These are phyloP conservation scores for Geosmithia putterillii DNA, from an alignment of 2,329 filamentous ascomycete genomes.

Conservation along the genomic window DNA sequence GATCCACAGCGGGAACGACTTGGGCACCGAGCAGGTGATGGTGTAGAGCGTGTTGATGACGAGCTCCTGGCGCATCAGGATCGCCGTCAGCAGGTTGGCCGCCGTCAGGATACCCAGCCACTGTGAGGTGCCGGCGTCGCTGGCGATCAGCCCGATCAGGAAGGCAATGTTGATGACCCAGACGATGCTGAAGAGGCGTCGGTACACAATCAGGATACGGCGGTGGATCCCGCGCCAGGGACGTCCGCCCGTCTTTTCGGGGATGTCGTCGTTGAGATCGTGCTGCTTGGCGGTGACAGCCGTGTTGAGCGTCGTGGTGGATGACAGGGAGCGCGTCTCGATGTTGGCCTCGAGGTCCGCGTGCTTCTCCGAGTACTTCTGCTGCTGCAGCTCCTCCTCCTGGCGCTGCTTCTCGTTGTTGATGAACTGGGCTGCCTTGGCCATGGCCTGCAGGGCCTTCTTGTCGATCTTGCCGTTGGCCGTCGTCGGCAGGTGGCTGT, in stretches of 20 bases:
- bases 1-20: conserved; percentile 32
- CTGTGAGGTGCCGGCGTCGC: conserved; percentile 15
- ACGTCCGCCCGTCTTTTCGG: conserved; percentile 25
- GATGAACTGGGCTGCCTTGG: conserved; percentile 1
- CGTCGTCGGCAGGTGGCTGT: conserved; percentile 34
- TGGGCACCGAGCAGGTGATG: conserved; percentile 30
- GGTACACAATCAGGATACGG: conserved; percentile 39
- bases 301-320: conserved; percentile 16
- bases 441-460: conserved; percentile 19
- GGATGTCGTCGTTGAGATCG: conserved; percentile 18
- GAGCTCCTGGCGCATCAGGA: conserved; percentile 39
- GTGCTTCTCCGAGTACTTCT: conserved; percentile 2
- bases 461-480: conserved; percentile 46
- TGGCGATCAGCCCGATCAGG: conserved; percentile 26
- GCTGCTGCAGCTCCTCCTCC: not conserved
- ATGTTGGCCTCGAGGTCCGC: conserved; percentile 8
- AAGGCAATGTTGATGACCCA: conserved; percentile 37
- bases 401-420: not conserved
- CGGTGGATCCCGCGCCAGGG: conserved; percentile 26
- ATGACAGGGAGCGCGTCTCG: conserved; percentile 16
- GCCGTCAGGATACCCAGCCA: conserved; percentile 29
- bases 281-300: conserved; percentile 11
- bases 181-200: conserved; percentile 41
- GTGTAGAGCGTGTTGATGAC: conserved; percentile 39
- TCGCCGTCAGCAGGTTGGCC: conserved; percentile 34